A percentile compares a stretch with the other conserved stretches of the same genome.
These are phyloP conservation scores for Verticillium alfalfae DNA, from an alignment of 2,329 filamentous ascomycete genomes.

Conservation along the genomic window DNA sequence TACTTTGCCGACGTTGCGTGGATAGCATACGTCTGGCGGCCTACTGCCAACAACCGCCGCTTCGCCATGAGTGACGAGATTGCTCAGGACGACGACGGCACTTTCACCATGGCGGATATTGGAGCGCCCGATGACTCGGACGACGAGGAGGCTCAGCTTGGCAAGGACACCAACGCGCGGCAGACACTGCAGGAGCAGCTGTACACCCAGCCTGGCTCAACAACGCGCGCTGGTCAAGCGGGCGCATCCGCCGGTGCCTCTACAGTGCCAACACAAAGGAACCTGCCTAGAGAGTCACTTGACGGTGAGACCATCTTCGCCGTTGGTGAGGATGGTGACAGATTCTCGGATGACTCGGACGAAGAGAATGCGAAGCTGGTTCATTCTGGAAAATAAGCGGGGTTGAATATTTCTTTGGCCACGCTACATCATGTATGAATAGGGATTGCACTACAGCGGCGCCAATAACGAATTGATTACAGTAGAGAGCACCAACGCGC, in stretches of 20 bases:
- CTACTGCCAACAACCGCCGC: slow-evolving; percentile 90
- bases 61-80: slow-evolving; percentile 99
- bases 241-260: slow-evolving; percentile 1
- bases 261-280: slow-evolving; percentile 10
- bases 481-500: neutral
- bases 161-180: slow-evolving; percentile 20
- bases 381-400: slow-evolving; percentile 31
- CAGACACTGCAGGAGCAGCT: slow-evolving; percentile 3
- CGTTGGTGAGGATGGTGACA: slow-evolving; percentile 78
- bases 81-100: slow-evolving; percentile 93
- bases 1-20: slow-evolving; percentile 92
- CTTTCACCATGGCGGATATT: slow-evolving; percentile 90
- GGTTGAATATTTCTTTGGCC: neutral
- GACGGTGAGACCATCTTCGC: slow-evolving; percentile 97
- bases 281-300: slow-evolving; percentile 47
- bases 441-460: slow-evolving; percentile 3
- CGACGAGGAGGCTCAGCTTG: slow-evolving; percentile 50
- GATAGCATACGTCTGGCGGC: slow-evolving; percentile 92
- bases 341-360: slow-evolving; percentile 71
- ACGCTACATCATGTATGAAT: slow-evolving; percentile 8
- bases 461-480: neutral
- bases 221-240: neutral
- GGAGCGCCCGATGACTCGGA: slow-evolving; percentile 65
- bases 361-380: slow-evolving; percentile 57
- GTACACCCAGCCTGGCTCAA: neutral